Percentiles rank a stretch among this genome's conserved stretches.
Evolutionary conservation across 2,329 filamentous ascomycete species (phyloP).

Genomic region (Exophiala dermatitidis): DNA sequence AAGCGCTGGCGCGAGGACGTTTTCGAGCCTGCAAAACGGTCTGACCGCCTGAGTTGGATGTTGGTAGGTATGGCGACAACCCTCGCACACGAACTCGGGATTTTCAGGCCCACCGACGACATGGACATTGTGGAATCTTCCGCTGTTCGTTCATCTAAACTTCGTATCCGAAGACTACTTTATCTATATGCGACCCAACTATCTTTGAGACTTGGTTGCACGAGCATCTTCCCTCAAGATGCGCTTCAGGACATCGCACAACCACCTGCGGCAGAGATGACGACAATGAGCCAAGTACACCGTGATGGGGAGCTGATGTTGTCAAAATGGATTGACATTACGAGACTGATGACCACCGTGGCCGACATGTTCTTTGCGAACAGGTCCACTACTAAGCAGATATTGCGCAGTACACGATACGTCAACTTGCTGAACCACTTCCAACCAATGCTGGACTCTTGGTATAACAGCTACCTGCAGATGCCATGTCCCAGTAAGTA

Average conservation of each 20-base stretch:
- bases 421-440: slow-evolving; percentile 45
- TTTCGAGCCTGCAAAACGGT: slow-evolving; percentile 46
- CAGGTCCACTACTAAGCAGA: slow-evolving; percentile 34
- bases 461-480: slow-evolving; percentile 28
- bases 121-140: slow-evolving; percentile 9
- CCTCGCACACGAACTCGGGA: slow-evolving; percentile 37
- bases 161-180: slow-evolving; percentile 21
- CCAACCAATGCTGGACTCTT: slow-evolving; percentile 36
- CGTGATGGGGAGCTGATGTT: slow-evolving; percentile 46
- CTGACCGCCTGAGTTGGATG: slow-evolving; percentile 17
- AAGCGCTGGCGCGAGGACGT: slow-evolving; percentile 46
- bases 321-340: slow-evolving; percentile 46
- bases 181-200: slow-evolving; percentile 48
- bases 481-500: slow-evolving; percentile 26
- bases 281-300: not conserved
- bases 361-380: slow-evolving; percentile 49
- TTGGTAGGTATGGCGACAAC: slow-evolving; percentile 8
- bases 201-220: slow-evolving; percentile 46
- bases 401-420: slow-evolving; percentile 45
- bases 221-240: slow-evolving; percentile 46
- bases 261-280: slow-evolving; percentile 36
- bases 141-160: not conserved
- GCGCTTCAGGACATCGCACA: slow-evolving; percentile 31
- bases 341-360: slow-evolving; percentile 45
- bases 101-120: slow-evolving; percentile 41